Percentiles rank a stretch among this genome's conserved stretches.
phyloP scores from a whole-genome alignment of 306 rosid species.

The Inga laurina region DNA sequence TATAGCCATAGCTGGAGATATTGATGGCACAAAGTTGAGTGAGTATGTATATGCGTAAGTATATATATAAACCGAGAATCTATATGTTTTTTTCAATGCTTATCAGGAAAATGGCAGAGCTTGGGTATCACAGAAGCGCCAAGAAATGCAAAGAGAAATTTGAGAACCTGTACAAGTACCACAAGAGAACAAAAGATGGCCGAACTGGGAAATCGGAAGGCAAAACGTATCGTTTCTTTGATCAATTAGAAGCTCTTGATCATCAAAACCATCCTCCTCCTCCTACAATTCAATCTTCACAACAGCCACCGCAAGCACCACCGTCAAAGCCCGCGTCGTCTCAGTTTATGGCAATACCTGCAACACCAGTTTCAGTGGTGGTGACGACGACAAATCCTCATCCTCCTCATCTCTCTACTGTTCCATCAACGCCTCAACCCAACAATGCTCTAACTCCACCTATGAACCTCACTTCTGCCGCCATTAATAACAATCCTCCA shows the following conservation, averaged over 20 bases:
- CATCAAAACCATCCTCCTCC: slow-evolving; percentile 40
- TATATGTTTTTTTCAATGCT: neutral
- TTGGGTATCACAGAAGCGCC: slow-evolving; percentile 77
- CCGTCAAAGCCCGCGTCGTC: neutral
- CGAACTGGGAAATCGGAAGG: slow-evolving; percentile 82
- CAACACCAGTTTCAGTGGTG: slow-evolving; percentile 16
- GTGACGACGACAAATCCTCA: slow-evolving; percentile 1
- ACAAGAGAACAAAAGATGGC: slow-evolving; percentile 89
- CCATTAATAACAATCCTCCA: slow-evolving; percentile 13
- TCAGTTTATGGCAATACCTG: neutral
- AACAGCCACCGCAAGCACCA: neutral
- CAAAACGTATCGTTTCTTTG: slow-evolving; percentile 80
- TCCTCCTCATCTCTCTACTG: slow-evolving; percentile 43
- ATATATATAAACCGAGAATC: slow-evolving; percentile 7
- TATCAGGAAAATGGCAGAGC: slow-evolving; percentile 85
- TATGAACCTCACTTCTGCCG: slow-evolving; percentile 18
- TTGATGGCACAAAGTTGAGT: slow-evolving; percentile 31
- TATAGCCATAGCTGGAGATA: slow-evolving; percentile 31
- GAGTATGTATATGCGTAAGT: too few species aligned
- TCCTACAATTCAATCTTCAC: slow-evolving; percentile 5
- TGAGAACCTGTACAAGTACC: slow-evolving; percentile 94
- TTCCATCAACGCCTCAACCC: slow-evolving; percentile 60
- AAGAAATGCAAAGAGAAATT: slow-evolving; percentile 97
- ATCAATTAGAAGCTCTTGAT: slow-evolving; percentile 77
- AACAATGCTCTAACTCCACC: slow-evolving; percentile 24